Evolutionary conservation across 768 basidiomycete genomes (phyloP), one percentile per base, ranked within the genome.

Genomic region (Mycena kentingensis): DNA sequence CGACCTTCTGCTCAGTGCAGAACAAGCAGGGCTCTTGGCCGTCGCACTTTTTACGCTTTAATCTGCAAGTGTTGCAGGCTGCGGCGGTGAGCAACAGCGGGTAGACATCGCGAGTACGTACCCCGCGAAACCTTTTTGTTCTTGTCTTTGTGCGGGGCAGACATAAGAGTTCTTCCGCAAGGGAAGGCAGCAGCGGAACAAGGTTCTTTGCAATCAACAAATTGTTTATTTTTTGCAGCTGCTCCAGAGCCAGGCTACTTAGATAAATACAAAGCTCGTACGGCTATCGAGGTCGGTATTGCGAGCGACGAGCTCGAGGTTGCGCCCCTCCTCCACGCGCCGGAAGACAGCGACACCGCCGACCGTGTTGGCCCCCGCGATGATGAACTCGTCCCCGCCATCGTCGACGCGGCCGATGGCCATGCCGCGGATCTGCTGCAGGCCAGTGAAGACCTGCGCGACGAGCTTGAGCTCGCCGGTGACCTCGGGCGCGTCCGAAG

Each of bases 391-490:
- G 35, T 64, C 63, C 37, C 68, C 72, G 5, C 72, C 69, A 31
- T 60, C 67, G 0, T 71, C 74, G 12, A 70, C 71, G 31, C 67
- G 69, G 6, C 78, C 75, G 4, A 83, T 61, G 61, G 68, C 64
- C 78, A 83, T 82, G 29, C 80, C 77, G 27, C 80, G 73, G 38
- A 83, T 76, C 62, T 82, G 80, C 58, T 78, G 68, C 41, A 83
- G 67, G 29, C 80, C 79, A 0, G 80, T 84, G 62, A 72, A 77
- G 19, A 84, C 73, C 54, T 83, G 79, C 12, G 70, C 70, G 31
- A 82, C 61, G 36, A 82, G 68, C 27, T 67, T 63, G 34, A 84
- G 58, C 47, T 52, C 38, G 31, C 52, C 31, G 24, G 34, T 18
- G 10, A 29, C 48, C 46, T 44, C 46, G 26, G 24, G 31, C 29